Conservation (phyloP, 148 eudicot species). For the Fagopyrum esculentum region DNA sequence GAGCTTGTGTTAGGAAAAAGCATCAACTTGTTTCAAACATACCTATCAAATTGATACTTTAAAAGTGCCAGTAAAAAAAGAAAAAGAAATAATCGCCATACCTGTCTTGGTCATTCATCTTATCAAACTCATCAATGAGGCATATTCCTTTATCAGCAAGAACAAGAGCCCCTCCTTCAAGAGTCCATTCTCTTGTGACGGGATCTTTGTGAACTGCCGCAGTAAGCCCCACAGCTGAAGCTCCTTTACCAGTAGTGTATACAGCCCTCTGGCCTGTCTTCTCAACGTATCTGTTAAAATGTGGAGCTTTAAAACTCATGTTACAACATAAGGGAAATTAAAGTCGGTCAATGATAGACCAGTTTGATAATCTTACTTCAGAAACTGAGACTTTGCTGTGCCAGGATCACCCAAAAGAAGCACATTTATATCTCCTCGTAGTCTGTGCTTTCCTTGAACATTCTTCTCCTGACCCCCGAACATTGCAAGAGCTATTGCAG, state of each 20-base stretch:
- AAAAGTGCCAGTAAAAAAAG: neutral
- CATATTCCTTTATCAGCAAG: constrained; percentile 93
- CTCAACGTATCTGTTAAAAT: constrained; percentile 62
- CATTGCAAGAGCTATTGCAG: constrained; percentile 95
- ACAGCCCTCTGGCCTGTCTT: constrained; percentile 98
- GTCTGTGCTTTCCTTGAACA: constrained; percentile 86
- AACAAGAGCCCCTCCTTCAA: constrained; percentile 98
- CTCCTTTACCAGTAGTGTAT: constrained; percentile 97
- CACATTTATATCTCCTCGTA: constrained; percentile 90
- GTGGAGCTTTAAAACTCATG: neutral
- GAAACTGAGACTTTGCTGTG: constrained; percentile 94
- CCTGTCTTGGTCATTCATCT: constrained; percentile 99
- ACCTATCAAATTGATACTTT: neutral
- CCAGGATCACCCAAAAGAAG: constrained; percentile 97
- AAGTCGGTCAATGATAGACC: neutral
- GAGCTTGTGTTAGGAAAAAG: neutral
- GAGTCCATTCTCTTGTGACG: constrained; percentile 96
- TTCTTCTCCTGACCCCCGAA: constrained; percentile 97
- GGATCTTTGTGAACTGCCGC: constrained; percentile 99
- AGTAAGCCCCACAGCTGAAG: constrained; percentile 95
- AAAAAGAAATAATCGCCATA: constrained; percentile 6
- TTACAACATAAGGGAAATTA: neutral
- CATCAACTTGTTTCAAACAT: too few relatives aligned
- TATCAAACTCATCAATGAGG: constrained; percentile 96
- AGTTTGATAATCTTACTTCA: constrained; percentile 48